Evolutionary conservation across 495 filamentous ascomycete species (phyloP).

Genomic region (Aspergillus diversus): DNA sequence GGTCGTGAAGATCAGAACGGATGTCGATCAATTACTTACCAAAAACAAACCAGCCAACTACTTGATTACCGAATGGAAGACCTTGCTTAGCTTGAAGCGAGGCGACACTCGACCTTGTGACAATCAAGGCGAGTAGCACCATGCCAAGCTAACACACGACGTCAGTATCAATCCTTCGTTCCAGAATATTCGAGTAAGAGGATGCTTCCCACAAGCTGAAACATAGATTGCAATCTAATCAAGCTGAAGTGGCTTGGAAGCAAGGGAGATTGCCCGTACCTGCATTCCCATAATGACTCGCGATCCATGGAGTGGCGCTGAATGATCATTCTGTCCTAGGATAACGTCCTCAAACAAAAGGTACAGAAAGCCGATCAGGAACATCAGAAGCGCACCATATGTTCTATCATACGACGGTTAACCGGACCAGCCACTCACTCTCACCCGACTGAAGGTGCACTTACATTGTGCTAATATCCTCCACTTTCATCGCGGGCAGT

Average conservation of each 20-base stretch:
- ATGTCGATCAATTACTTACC: constrained; percentile 52
- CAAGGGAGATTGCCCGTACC: constrained; percentile 33
- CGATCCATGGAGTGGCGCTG: constrained; percentile 45
- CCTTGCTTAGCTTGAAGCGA: constrained; percentile 86
- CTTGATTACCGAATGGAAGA: constrained; percentile 86
- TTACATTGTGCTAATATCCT: constrained; percentile 78
- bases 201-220: not conserved
- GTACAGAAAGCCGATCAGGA: constrained; percentile 76
- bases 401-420: constrained; percentile 53
- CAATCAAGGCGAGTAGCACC: constrained; percentile 77
- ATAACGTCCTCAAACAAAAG: constrained; percentile 79
- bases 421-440: constrained; percentile 16
- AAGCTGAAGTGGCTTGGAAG: not conserved
- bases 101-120: constrained; percentile 79
- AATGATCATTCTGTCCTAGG: constrained; percentile 34
- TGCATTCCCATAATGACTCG: constrained; percentile 61
- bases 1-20: not conserved
- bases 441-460: not conserved
- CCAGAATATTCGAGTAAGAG: not conserved
- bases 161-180: constrained; percentile 12
- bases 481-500: constrained; percentile 82
- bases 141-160: constrained; percentile 65
- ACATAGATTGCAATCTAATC: not conserved
- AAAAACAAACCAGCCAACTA: constrained; percentile 83
- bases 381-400: constrained; percentile 78